phyloP scores from a whole-genome alignment of 1,284 basidiomycete species.

The Cryptococcus amylolentus region DNA sequence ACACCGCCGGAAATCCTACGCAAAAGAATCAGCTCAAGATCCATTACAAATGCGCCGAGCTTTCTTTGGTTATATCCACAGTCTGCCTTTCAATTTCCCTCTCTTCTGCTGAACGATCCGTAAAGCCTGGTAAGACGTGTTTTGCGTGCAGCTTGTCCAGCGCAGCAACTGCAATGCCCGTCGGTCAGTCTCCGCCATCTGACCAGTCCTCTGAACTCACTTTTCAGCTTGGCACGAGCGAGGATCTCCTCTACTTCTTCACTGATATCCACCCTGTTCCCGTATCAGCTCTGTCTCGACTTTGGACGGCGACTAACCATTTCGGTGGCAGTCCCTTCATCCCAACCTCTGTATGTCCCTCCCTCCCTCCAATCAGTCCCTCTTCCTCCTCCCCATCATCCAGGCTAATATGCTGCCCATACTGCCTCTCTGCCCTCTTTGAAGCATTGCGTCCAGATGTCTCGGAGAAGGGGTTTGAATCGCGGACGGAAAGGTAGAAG shows the following conservation, averaged over 20 bases:
- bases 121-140: slow-evolving; percentile 91
- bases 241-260: slow-evolving; percentile 83
- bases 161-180: slow-evolving; percentile 57
- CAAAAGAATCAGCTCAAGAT: not conserved
- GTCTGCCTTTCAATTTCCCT: slow-evolving; percentile 86
- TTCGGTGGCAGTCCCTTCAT: slow-evolving; percentile 61
- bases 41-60: slow-evolving; percentile 11
- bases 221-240: slow-evolving; percentile 66
- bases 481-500: slow-evolving; percentile 90
- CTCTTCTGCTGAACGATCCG: slow-evolving; percentile 89
- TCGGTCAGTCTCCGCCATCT: slow-evolving; percentile 7
- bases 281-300: slow-evolving; percentile 7
- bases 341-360: slow-evolving; percentile 52
- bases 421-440: slow-evolving; percentile 43
- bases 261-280: slow-evolving; percentile 77
- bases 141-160: slow-evolving; percentile 94
- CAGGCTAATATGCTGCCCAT: slow-evolving; percentile 50
- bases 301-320: slow-evolving; percentile 55
- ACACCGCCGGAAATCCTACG: slow-evolving; percentile 78
- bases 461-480: slow-evolving; percentile 50
- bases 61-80: slow-evolving; percentile 78
- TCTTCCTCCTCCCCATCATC: slow-evolving; percentile 63
- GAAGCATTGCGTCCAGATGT: slow-evolving; percentile 4
- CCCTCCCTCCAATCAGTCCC: slow-evolving; percentile 59
- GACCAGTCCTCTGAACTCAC: slow-evolving; percentile 54